Base-by-base conservation (phyloP, 1,139 yeast species). In the Sugiyamaella xylanicola region DNA sequence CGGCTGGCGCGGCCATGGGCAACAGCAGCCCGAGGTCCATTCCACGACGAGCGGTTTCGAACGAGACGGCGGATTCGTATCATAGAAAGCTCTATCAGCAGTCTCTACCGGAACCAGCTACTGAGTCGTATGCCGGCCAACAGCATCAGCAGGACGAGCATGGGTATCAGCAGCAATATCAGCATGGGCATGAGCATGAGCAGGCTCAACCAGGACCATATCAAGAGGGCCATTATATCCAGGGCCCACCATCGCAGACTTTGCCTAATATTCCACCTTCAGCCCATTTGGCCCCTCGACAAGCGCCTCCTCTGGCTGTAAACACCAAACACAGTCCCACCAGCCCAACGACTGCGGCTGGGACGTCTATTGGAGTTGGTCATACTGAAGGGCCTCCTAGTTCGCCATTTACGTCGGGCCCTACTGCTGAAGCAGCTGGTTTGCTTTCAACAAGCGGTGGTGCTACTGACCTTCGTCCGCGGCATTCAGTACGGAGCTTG, bases 401-500 rank as follows among this genome's bases (percentile, higher is more conserved):
- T 27, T 51, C 54, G 15, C 54, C 54, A 9, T 51, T 45, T 27
- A 44, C 44, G 15, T 51, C 54, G 20, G 54, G 54, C 19, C 54
- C 54, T 7, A 39, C 17, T 19, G 29, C 29, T 20, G 54, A 51
- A 40, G 36, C 54, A 16, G 49, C 54, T 16, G 54, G 50, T 29
- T 20, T 48, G 40, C 52, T 48, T 48, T 36, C 41, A 9, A 13
- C 21, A 9, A 19, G 19, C 27, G 27, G 44, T 20, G 27, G 27
- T 19, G 25, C 13, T 40, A 7, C 17, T 4, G 56, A 53, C 21
- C 21, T 54, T 13, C 51, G 42, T n/a, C 44, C 57, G 15, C 51
- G 29, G 16, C 32, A 57, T 17, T 59, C 62, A 16, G 27, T 60
- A 22, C 37, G 61, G 21, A 59, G 62, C 4, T 41, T 60, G 39